Conservation (phyloP, 176 grass and related monocot species). For the Carex littledalei region DNA sequence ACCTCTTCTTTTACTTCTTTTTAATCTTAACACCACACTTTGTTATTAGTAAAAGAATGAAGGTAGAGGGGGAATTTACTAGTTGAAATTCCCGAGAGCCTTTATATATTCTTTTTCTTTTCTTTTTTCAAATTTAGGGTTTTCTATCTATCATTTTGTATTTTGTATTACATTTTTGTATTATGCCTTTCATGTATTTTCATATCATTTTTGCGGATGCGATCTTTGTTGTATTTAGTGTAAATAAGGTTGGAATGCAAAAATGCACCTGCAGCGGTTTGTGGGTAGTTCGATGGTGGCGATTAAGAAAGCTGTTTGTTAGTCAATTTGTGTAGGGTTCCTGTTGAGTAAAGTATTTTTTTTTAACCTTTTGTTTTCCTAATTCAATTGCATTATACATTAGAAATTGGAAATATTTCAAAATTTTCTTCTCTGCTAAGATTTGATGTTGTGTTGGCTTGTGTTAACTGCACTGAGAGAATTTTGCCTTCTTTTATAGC, state of each 20-base stretch:
- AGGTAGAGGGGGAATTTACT: neutral
- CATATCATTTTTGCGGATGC: neutral
- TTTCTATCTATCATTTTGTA: neutral
- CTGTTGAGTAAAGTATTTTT: neutral
- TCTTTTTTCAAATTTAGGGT: neutral
- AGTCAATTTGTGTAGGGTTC: slow-evolving; percentile 7
- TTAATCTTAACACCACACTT: slow-evolving; percentile 12
- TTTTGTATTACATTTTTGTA: slow-evolving; percentile 8
- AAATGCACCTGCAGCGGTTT: neutral
- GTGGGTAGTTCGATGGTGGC: neutral
- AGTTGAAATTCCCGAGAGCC: neutral
- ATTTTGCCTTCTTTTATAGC: neutral
- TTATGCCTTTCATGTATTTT: neutral
- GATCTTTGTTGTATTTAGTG: slow-evolving; percentile 19
- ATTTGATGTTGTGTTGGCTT: neutral
- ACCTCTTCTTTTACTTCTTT: slow-evolving; percentile 49
- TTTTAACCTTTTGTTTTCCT: neutral
- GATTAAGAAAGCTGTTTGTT: slow-evolving; percentile 1
- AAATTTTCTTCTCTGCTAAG: neutral
- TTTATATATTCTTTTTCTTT: neutral
- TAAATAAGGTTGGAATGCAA: slow-evolving; percentile 9
- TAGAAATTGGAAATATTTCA: neutral
- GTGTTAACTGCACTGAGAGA: neutral
- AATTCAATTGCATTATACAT: neutral
- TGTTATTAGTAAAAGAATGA: slow-evolving; percentile 6